phyloP scores from a whole-genome alignment of 176 grass and related monocot genomes.

The Triticum urartu region DNA sequence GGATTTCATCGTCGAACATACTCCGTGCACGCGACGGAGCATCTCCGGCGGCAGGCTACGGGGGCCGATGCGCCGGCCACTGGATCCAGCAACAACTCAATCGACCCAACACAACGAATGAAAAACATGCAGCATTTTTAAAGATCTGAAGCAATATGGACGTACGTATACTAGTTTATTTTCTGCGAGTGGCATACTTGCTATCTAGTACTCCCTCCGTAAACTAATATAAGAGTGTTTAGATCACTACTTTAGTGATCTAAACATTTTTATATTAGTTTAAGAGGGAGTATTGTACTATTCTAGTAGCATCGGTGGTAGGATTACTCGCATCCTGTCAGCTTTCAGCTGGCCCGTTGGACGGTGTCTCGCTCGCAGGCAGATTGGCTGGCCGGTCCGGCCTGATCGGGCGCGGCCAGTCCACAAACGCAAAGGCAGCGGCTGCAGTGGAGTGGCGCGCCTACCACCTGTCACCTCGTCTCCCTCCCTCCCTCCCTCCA shows the following conservation, averaged over 20 bases:
- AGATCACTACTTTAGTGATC: too few species aligned
- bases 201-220: too few species aligned
- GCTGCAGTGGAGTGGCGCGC: conserved; percentile 13
- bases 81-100: not conserved
- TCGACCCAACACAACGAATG: not conserved
- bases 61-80: not conserved
- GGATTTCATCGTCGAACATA: not conserved
- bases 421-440: conserved; percentile 43
- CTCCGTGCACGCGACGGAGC: not conserved
- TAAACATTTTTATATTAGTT: too few species aligned
- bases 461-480: conserved; percentile 28
- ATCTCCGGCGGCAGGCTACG: not conserved
- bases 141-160: not conserved
- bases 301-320: too few species aligned
- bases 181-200: too few species aligned
- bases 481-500: not conserved
- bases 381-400: not conserved
- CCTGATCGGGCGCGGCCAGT: not conserved
- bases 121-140: not conserved
- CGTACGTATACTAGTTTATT: too few species aligned
- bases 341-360: not conserved
- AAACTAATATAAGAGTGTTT: too few species aligned
- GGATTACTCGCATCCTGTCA: not conserved
- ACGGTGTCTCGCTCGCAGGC: not conserved
- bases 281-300: too few species aligned